These are phyloP conservation scores for Cercospora sp. DNA, from an alignment of 2,329 filamentous ascomycete genomes.

Conservation along the genomic window DNA sequence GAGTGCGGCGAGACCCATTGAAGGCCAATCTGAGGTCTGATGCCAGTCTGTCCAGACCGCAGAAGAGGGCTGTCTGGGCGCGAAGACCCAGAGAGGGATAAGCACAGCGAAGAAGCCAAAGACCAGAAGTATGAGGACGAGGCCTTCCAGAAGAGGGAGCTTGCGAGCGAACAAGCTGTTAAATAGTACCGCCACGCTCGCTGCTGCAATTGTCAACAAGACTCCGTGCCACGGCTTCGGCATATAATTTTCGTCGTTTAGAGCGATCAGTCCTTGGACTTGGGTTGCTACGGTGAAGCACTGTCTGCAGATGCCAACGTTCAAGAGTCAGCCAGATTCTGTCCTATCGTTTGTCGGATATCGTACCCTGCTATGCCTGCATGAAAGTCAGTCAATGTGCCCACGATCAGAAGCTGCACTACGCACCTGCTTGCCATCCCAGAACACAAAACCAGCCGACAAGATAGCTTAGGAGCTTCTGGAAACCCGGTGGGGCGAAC, in stretches of 20 bases:
- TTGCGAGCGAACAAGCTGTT: constrained; percentile 33
- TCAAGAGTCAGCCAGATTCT: neutral
- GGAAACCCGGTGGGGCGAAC: constrained; percentile 43
- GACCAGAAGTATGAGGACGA: constrained; percentile 34
- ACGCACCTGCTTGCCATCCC: constrained; percentile 41
- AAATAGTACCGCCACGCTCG: constrained; percentile 28
- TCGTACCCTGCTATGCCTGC: constrained; percentile 37
- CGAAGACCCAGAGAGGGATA: constrained; percentile 37
- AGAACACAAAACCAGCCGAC: constrained; percentile 45
- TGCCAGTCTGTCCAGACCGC: constrained; percentile 33
- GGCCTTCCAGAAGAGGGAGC: constrained; percentile 33
- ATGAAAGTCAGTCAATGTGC: neutral
- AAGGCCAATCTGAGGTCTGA: constrained; percentile 29
- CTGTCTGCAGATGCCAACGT: constrained; percentile 25
- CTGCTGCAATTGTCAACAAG: constrained; percentile 39
- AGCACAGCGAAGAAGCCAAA: constrained; percentile 37
- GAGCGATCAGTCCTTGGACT: constrained; percentile 48
- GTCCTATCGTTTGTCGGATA: neutral
- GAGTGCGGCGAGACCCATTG: constrained; percentile 31
- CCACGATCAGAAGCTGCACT: neutral
- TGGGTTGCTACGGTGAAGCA: constrained; percentile 48
- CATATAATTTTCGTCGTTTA: constrained; percentile 46
- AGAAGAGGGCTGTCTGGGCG: constrained; percentile 25
- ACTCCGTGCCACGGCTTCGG: constrained; percentile 49
- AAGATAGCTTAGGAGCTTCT: constrained; percentile 47